Percentiles rank a stretch among this genome's conserved stretches.
phyloP scores from a whole-genome alignment of 148 eudicot species.

The Spergularia bocconei region DNA sequence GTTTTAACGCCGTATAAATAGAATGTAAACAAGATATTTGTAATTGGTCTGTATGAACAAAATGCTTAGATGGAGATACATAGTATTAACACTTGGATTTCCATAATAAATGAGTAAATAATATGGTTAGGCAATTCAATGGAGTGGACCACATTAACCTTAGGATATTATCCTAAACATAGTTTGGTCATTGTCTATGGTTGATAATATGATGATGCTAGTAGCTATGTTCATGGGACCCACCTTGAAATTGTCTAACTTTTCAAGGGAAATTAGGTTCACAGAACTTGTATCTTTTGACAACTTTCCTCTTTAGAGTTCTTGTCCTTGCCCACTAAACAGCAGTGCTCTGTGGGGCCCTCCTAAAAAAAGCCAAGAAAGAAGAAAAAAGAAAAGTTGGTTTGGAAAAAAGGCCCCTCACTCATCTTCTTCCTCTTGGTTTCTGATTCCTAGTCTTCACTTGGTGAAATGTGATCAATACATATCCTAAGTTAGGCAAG shows the following conservation, averaged over 20 bases:
- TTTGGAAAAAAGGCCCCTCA: neutral
- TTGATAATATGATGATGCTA: conserved; percentile 14
- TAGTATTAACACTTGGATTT: neutral
- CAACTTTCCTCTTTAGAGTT: conserved; percentile 26
- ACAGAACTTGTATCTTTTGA: conserved; percentile 30
- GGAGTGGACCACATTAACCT: conserved; percentile 19
- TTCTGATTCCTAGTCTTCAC: conserved; percentile 9
- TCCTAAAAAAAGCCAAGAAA: neutral
- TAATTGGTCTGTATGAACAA: neutral
- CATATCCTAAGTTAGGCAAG: too few relatives aligned
- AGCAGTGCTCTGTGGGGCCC: conserved; percentile 22
- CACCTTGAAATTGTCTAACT: conserved; percentile 25
- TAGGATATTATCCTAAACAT: conserved; percentile 25
- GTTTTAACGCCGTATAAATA: too few relatives aligned
- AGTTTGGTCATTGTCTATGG: conserved; percentile 33
- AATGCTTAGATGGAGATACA: too few relatives aligned
- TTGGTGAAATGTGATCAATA: neutral
- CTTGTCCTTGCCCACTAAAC: conserved; percentile 25
- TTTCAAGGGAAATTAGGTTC: conserved; percentile 37
- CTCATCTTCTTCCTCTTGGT: neutral
- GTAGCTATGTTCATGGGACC: conserved; percentile 9
- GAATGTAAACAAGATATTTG: neutral
- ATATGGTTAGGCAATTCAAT: conserved; percentile 25
- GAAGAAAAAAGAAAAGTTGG: neutral
- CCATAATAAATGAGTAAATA: neutral